Conservation (phyloP, 352 stramenopile species). For the Globisporangium megalacanthum region DNA sequence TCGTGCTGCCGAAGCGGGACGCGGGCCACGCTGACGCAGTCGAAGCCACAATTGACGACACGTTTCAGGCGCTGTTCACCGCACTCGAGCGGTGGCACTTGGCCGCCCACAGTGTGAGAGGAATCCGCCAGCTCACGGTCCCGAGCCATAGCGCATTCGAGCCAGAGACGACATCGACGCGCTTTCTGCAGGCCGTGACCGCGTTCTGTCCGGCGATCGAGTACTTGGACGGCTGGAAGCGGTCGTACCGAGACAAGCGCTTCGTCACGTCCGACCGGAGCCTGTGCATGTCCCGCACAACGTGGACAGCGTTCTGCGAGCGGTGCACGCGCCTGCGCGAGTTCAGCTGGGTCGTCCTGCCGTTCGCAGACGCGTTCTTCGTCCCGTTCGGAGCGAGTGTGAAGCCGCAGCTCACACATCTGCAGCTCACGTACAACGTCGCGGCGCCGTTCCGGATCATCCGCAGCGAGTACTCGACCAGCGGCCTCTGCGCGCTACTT, state of each 20-base stretch:
- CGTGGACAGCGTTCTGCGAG: conserved; percentile 42
- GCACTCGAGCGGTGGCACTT: conserved; percentile 22
- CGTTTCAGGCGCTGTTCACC: conserved; percentile 26
- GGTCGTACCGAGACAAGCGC: conserved; percentile 36
- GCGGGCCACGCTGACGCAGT: conserved; percentile 21
- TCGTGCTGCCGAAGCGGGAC: conserved; percentile 36
- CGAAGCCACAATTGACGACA: conserved; percentile 34
- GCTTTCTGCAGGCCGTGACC: conserved; percentile 24
- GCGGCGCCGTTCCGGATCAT: conserved; percentile 41
- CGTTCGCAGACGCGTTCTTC: conserved; percentile 66
- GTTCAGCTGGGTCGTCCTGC: conserved; percentile 67
- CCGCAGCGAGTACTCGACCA: conserved; percentile 42
- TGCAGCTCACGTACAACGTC: conserved; percentile 51
- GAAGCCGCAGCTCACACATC: conserved; percentile 30
- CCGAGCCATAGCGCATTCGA: conserved; percentile 12
- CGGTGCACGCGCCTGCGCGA: conserved; percentile 35
- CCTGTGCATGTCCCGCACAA: conserved; percentile 22
- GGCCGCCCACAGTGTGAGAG: conserved; percentile 10
- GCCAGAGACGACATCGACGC: conserved; percentile 16
- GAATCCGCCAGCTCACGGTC: conserved; percentile 9
- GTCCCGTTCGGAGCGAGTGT: conserved; percentile 31
- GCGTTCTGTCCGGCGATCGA: conserved; percentile 44
- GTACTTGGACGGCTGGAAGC: conserved; percentile 65
- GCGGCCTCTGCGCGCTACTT: conserved; percentile 30
- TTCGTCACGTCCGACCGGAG: conserved; percentile 34